These are phyloP conservation scores for Talaromyces sp. DNA, from an alignment of 2,329 filamentous ascomycete species.

Conservation along the genomic window DNA sequence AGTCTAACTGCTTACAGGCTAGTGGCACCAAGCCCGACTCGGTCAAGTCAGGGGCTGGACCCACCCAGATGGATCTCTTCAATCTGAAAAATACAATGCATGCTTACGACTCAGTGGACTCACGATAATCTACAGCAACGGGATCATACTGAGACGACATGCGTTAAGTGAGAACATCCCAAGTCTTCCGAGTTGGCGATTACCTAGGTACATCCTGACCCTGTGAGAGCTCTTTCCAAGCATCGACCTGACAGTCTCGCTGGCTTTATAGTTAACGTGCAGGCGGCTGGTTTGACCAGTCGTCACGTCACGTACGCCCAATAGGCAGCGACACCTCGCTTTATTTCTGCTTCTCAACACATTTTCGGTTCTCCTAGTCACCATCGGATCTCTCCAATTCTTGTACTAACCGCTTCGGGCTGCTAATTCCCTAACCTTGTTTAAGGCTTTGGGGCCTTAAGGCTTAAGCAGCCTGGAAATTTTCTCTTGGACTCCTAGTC, in stretches of 20 bases:
- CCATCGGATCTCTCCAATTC: neutral
- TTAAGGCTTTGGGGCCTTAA: too few relatives aligned
- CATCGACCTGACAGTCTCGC: neutral
- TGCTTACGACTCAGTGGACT: too few relatives aligned
- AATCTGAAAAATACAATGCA: too few relatives aligned
- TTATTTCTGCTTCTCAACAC: neutral
- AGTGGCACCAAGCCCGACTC: neutral
- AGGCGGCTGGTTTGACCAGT: conserved; percentile 1
- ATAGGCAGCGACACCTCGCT: neutral
- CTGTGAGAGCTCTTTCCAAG: neutral
- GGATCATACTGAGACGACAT: neutral
- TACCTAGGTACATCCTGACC: too few relatives aligned
- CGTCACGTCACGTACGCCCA: neutral
- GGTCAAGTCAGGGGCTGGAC: conserved; percentile 9
- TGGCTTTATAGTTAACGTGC: neutral
- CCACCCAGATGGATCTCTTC: neutral
- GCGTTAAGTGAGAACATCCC: neutral
- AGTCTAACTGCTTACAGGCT: neutral
- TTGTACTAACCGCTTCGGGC: conserved; percentile 2
- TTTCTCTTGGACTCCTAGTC: neutral
- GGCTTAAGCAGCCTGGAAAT: neutral
- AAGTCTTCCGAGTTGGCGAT: neutral
- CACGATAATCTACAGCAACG: neutral
- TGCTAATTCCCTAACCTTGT: neutral
- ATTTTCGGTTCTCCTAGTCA: too few relatives aligned